phyloP scores from a whole-genome alignment of 1,284 basidiomycete genomes.

The Sparassis latifolia region DNA sequence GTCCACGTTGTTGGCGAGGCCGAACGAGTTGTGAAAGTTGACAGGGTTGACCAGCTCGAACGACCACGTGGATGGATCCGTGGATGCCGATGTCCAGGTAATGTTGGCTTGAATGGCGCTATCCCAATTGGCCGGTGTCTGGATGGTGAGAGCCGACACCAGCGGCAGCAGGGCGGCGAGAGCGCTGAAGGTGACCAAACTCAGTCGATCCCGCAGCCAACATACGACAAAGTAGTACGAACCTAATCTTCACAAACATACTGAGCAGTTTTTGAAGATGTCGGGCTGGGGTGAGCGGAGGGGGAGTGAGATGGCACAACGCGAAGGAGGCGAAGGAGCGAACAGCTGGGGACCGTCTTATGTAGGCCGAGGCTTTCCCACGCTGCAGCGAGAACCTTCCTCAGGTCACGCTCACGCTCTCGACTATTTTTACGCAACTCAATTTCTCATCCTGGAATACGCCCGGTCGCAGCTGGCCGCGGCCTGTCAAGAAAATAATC shows the following conservation, averaged over 20 bases:
- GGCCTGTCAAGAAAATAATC: neutral
- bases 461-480: neutral
- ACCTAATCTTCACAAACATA: slow-evolving; percentile 35
- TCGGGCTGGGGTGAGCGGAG: slow-evolving; percentile 4
- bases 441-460: too few species aligned
- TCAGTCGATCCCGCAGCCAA: too few species aligned
- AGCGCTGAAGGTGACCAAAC: slow-evolving; percentile 25
- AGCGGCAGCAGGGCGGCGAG: slow-evolving; percentile 41
- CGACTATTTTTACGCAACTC: neutral
- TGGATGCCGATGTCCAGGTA: slow-evolving; percentile 36
- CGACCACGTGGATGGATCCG: slow-evolving; percentile 36
- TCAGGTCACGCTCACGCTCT: neutral
- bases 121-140: slow-evolving; percentile 28
- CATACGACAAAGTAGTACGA: slow-evolving; percentile 1
- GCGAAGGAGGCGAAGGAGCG: neutral
- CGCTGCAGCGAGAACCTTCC: slow-evolving; percentile 6
- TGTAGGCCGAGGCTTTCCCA: slow-evolving; percentile 3
- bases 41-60: slow-evolving; percentile 39
- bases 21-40: slow-evolving; percentile 48
- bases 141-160: slow-evolving; percentile 41
- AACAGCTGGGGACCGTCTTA: neutral
- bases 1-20: slow-evolving; percentile 53
- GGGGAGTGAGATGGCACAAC: slow-evolving; percentile 6
- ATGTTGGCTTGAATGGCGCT: slow-evolving; percentile 34
- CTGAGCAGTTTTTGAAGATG: slow-evolving; percentile 9